phyloP scores from a whole-genome alignment of 257 asterid species.

The Ligustrum vulgare region DNA sequence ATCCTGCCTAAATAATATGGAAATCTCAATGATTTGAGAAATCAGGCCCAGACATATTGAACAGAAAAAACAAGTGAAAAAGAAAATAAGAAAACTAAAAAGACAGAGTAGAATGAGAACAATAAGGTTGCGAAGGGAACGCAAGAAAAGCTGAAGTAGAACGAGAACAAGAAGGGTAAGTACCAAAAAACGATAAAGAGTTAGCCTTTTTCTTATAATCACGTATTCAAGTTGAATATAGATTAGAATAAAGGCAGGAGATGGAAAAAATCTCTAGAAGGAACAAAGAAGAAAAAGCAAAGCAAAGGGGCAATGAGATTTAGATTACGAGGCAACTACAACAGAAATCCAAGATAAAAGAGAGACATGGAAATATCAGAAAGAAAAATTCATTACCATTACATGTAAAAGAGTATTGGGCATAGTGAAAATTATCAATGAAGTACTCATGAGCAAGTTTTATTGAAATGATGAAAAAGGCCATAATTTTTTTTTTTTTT shows the following conservation, averaged over 20 bases:
- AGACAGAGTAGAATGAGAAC: not conserved
- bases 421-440: not conserved
- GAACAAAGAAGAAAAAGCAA: not conserved
- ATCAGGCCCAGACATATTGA: not conserved
- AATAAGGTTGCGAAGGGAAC: no score
- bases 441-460: not conserved
- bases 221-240: not conserved
- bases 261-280: not conserved
- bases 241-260: not conserved
- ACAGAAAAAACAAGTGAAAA: not conserved
- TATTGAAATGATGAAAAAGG: not conserved
- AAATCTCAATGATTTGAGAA: not conserved
- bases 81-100: not conserved
- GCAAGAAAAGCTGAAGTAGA: not conserved
- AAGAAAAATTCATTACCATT: not conserved
- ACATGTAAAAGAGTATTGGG: not conserved
- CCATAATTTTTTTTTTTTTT: not conserved
- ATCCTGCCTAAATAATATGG: not conserved
- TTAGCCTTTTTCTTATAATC: not conserved
- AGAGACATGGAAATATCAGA: no score
- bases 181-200: not conserved
- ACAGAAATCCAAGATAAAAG: not conserved
- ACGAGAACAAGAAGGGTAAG: not conserved
- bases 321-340: not conserved
- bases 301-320: not conserved